Conservation (phyloP, 208 protist species). For the Leishmania gerbilli region DNA sequence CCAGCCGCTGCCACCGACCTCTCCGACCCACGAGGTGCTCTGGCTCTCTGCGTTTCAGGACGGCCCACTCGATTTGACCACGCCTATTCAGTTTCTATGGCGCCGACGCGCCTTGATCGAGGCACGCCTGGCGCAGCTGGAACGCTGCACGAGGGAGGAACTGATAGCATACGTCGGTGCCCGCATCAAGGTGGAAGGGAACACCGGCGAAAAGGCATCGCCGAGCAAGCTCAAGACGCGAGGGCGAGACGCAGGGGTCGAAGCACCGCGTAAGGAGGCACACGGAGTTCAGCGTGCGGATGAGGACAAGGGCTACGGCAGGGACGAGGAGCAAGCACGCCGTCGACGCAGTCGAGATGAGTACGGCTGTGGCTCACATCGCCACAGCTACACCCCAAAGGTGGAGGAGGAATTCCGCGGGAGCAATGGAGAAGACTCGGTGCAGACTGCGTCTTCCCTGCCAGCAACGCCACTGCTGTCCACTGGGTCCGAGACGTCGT, state of each 20-base stretch:
- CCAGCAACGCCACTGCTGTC: not conserved
- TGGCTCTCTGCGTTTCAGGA: slow-evolving; percentile 80
- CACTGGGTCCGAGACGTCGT: not conserved
- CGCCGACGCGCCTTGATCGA: slow-evolving; percentile 50
- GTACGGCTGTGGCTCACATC: not conserved
- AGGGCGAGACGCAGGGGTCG: not conserved
- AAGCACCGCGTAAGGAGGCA: not conserved
- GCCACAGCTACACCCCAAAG: not conserved
- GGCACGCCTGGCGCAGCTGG: slow-evolving; percentile 47
- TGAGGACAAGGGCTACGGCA: not conserved
- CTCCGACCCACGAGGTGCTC: slow-evolving; percentile 12
- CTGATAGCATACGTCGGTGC: slow-evolving; percentile 40
- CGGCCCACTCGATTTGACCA: slow-evolving; percentile 52
- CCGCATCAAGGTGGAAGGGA: slow-evolving; percentile 20
- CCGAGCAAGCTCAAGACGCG: not conserved
- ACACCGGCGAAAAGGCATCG: not conserved
- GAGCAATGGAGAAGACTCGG: not conserved
- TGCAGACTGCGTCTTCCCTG: not conserved
- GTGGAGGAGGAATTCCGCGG: not conserved
- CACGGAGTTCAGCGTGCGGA: not conserved
- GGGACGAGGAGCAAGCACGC: not conserved
- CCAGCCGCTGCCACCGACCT: not conserved
- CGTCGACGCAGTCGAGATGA: not conserved
- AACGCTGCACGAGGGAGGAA: slow-evolving; percentile 41
- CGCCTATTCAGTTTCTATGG: slow-evolving; percentile 36